These are phyloP conservation scores for Coprinopsis strossmayeri DNA, from an alignment of 768 basidiomycete genomes.

Conservation along the genomic window DNA sequence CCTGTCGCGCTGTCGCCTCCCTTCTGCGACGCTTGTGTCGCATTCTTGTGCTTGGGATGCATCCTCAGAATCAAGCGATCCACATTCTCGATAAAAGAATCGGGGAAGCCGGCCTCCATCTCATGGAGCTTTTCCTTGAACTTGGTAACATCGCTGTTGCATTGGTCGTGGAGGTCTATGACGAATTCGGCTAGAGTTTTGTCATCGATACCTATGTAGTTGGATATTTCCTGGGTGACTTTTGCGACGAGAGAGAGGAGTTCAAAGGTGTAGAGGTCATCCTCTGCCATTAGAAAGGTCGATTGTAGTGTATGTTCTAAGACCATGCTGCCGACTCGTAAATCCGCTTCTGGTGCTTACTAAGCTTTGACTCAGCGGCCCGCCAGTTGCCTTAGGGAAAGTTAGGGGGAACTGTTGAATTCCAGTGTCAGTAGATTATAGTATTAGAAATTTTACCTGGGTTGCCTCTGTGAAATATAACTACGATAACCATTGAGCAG, in stretches of 20 bases:
- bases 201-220: constrained; percentile 80
- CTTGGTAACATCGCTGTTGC: constrained; percentile 60
- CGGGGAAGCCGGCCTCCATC: constrained; percentile 78
- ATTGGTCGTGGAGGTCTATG: constrained; percentile 81
- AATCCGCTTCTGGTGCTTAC: no score
- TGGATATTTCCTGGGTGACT: constrained; percentile 90
- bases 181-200: constrained; percentile 95
- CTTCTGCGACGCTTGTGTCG: constrained; percentile 29
- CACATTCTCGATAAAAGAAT: constrained; percentile 85
- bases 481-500: no score
- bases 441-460: no score
- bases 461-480: no score
- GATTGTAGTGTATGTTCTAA: no score
- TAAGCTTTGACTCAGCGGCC: no score
- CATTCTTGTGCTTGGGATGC: constrained; percentile 94
- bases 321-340: no score
- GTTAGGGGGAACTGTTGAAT: no score
- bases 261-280: constrained; percentile 86
- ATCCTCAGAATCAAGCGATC: constrained; percentile 92
- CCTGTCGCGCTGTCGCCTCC: constrained; percentile 36
- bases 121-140: constrained; percentile 81
- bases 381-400: no score
- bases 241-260: constrained; percentile 85
- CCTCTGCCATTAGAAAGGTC: constrained; percentile 62
- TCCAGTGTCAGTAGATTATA: no score